phyloP scores from a whole-genome alignment of 2,329 filamentous ascomycete genomes.

The Calonectria ilicicola region DNA sequence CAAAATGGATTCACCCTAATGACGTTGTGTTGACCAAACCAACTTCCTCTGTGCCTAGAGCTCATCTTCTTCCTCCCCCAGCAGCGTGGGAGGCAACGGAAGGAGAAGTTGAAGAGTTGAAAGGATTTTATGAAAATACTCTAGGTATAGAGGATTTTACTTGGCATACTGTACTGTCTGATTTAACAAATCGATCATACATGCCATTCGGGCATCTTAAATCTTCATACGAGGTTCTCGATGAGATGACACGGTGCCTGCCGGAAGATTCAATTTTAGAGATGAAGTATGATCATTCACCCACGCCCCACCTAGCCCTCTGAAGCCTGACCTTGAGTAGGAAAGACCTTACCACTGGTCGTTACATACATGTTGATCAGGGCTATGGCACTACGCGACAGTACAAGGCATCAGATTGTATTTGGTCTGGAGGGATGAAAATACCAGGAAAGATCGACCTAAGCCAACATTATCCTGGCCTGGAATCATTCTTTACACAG shows the following conservation, averaged over 20 bases:
- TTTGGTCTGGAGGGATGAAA: constrained; percentile 35
- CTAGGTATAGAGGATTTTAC: neutral
- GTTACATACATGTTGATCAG: constrained; percentile 22
- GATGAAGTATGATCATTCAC: neutral
- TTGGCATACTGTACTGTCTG: neutral
- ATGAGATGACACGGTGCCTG: neutral
- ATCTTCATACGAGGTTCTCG: neutral
- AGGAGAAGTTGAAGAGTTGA: neutral
- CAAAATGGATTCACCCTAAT: neutral
- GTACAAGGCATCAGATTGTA: constrained; percentile 30
- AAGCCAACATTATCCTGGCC: constrained; percentile 31
- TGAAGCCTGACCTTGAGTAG: neutral
- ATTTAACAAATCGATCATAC: neutral
- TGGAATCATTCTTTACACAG: constrained; percentile 34
- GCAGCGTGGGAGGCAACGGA: neutral
- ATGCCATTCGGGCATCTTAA: neutral
- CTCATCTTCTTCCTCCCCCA: neutral
- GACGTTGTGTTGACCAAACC: neutral
- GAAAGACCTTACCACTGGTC: constrained; percentile 10
- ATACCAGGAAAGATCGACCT: constrained; percentile 30
- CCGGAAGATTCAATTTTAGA: neutral
- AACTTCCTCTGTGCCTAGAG: neutral
- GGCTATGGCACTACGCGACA: constrained; percentile 22
- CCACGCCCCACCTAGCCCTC: neutral
- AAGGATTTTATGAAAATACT: neutral